Conservation (phyloP, 306 rosid species). For the Prunus fruticosa region DNA sequence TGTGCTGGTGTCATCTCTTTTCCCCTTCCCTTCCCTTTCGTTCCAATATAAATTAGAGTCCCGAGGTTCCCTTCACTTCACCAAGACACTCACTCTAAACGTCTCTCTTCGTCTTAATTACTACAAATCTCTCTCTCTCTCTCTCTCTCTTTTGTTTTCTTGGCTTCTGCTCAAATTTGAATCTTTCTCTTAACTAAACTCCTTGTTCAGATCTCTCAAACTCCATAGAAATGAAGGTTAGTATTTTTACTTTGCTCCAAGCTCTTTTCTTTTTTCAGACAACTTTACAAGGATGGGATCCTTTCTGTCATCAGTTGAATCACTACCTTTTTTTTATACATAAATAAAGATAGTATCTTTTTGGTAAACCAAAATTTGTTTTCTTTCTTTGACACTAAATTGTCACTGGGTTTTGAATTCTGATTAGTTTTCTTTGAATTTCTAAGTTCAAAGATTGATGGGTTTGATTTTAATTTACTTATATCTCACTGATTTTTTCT, state of each 20-base stretch:
- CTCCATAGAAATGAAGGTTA: conserved; percentile 35
- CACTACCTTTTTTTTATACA: no score
- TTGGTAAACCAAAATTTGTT: background rate
- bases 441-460: background rate
- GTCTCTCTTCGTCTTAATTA: background rate
- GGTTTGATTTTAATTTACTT: background rate
- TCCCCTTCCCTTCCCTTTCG: background rate
- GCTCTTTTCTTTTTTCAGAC: background rate
- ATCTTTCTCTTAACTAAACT: no score
- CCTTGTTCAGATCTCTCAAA: background rate
- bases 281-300: no score
- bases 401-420: background rate
- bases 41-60: background rate
- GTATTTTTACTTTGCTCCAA: background rate
- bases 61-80: background rate
- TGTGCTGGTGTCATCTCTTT: background rate
- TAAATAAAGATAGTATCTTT: background rate
- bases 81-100: background rate
- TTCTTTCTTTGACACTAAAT: background rate
- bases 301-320: no score
- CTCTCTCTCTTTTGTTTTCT: background rate
- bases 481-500: background rate
- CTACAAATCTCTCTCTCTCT: background rate
- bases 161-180: background rate
- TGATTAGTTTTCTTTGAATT: background rate